Percentiles rank a stretch among this genome's conserved stretches.
These are phyloP conservation scores for Candida xiaguanensis DNA, from an alignment of 805 yeast species.

Conservation along the genomic window DNA sequence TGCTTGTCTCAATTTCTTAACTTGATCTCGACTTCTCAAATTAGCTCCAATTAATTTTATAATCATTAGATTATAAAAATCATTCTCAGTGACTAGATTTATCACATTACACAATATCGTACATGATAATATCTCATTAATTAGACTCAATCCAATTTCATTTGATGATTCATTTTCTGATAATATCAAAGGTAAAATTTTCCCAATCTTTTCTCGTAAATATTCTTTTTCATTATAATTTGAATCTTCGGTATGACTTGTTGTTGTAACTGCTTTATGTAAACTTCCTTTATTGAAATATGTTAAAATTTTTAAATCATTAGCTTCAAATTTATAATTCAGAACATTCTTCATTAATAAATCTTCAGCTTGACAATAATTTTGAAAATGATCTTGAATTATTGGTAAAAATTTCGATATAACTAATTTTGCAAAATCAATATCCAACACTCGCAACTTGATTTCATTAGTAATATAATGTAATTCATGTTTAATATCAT, in stretches of 20 bases:
- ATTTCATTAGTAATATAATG: slow-evolving; percentile 39
- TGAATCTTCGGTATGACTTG: not conserved
- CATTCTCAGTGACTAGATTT: slow-evolving; percentile 61
- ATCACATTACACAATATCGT: slow-evolving; percentile 49
- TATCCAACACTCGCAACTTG: slow-evolving; percentile 33
- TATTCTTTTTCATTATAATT: slow-evolving; percentile 45
- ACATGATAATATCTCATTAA: slow-evolving; percentile 61
- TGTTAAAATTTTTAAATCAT: slow-evolving; percentile 39
- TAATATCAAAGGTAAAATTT: slow-evolving; percentile 48
- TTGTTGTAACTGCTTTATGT: slow-evolving; percentile 52
- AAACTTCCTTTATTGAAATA: slow-evolving; percentile 49
- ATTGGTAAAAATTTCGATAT: slow-evolving; percentile 61
- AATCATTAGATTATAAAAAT: slow-evolving; percentile 68
- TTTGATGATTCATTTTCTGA: slow-evolving; percentile 45
- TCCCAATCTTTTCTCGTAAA: slow-evolving; percentile 39
- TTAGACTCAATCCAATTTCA: slow-evolving; percentile 44
- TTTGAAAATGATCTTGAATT: slow-evolving; percentile 58
- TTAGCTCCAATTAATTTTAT: slow-evolving; percentile 58
- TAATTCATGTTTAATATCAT: slow-evolving; percentile 43
- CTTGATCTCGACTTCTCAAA: slow-evolving; percentile 71
- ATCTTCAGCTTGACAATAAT: slow-evolving; percentile 44
- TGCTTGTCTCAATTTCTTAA: slow-evolving; percentile 65
- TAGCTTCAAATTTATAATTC: slow-evolving; percentile 12
- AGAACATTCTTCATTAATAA: slow-evolving; percentile 21
- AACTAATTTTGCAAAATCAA: slow-evolving; percentile 56